phyloP scores from a whole-genome alignment of 768 basidiomycete species.

The Calocybe cyanea region DNA sequence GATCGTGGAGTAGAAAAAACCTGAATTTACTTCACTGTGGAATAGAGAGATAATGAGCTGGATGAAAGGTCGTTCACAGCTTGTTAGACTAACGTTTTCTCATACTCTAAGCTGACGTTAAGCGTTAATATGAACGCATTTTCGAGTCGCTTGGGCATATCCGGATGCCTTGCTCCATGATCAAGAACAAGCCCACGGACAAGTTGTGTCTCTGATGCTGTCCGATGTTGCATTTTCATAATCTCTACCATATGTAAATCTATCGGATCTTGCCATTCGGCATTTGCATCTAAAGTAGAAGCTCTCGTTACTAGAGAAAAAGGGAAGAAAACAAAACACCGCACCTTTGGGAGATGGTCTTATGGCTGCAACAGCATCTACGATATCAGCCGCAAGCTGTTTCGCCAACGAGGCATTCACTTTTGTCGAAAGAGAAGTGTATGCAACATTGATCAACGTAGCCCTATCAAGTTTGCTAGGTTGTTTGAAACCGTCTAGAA shows the following conservation, averaged over 20 bases:
- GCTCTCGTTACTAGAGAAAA: neutral
- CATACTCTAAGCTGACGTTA: conserved; percentile 97
- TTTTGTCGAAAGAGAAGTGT: conserved; percentile 96
- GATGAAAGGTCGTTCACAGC: conserved; percentile 9
- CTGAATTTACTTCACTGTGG: conserved; percentile 93
- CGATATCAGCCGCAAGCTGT: conserved; percentile 86
- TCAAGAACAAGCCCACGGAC: conserved; percentile 94
- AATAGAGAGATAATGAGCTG: conserved; percentile 14
- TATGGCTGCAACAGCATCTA: conserved; percentile 92
- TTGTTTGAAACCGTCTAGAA: conserved; percentile 88
- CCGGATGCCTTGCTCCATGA: conserved; percentile 95
- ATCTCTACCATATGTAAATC: conserved; percentile 99
- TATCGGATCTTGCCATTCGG: conserved; percentile 83
- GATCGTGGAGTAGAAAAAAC: conserved; percentile 98
- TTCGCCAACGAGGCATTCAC: conserved; percentile 77
- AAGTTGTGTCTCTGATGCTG: conserved; percentile 94
- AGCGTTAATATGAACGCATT: conserved; percentile 94
- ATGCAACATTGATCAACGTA: conserved; percentile 87
- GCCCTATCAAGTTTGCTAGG: conserved; percentile 77
- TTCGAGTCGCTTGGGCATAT: conserved; percentile 98
- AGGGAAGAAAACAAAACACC: conserved; percentile 14
- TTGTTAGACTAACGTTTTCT: conserved; percentile 82
- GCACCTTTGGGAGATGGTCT: conserved; percentile 64
- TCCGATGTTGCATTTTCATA: conserved; percentile 99
- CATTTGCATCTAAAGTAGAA: conserved; percentile 44